These are phyloP conservation scores for Suillus brevipes DNA, from an alignment of 768 basidiomycete genomes.

Conservation along the genomic window DNA sequence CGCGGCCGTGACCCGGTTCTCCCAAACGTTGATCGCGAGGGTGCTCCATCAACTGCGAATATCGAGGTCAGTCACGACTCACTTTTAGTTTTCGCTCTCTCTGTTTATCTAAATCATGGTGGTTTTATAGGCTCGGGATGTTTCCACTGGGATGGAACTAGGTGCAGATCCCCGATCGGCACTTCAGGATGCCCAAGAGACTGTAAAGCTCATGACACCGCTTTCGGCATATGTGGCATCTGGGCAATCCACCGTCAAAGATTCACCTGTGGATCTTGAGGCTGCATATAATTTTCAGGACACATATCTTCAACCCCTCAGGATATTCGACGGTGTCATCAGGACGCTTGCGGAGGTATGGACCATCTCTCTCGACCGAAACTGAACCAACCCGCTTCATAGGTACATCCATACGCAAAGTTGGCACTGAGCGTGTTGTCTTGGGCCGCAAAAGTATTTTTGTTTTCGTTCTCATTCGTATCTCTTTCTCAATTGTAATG, in stretches of 20 bases:
- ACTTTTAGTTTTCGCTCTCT: not conserved
- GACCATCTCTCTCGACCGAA: not conserved
- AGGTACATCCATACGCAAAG: conserved; percentile 9
- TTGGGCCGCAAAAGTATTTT: not conserved
- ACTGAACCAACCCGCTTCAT: not conserved
- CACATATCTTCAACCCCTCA: conserved; percentile 1
- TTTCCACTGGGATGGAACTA: not conserved
- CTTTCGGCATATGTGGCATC: not conserved
- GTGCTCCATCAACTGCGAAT: not conserved
- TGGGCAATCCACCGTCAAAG: not conserved
- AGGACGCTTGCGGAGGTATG: not conserved
- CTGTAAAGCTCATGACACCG: too few species aligned
- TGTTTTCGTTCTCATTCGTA: too few species aligned
- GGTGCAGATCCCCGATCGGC: not conserved
- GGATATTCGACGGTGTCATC: not conserved
- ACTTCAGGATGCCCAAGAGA: not conserved
- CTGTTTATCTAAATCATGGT: not conserved
- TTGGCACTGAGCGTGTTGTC: conserved; percentile 5
- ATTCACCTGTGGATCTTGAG: not conserved
- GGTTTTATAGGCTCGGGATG: not conserved
- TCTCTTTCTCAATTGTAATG: not conserved
- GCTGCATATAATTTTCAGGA: not conserved
- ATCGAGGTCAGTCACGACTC: not conserved
- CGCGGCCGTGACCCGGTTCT: too few species aligned
- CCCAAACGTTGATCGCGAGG: not conserved